Base-by-base conservation (phyloP, 371 early-diverging fungal genomes). In the Apophysomyces sp. region DNA sequence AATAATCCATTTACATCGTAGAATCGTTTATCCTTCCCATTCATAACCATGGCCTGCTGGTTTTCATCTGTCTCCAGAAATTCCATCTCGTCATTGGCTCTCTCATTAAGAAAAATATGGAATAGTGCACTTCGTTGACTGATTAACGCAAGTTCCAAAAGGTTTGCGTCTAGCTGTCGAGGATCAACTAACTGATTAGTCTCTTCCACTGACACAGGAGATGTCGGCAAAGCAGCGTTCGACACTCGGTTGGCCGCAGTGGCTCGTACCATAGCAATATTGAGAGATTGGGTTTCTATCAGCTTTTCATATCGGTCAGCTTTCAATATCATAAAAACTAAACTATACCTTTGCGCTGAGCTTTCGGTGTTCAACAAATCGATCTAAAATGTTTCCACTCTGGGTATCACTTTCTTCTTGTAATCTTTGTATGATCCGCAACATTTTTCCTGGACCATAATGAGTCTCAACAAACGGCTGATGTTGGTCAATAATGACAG, bases 341-440 rank as follows among this genome's bases (percentile, higher is more conserved):
- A 12, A 6, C 26, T 12, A 57, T 66, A 74, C 78, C 68, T 79
- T 79, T 6, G 76, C 63, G 44, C 76, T 78, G 6, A 77, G 41
- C 54, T 70, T 74, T 30, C 69, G 74, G 51, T 57, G 62, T 56
- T 61, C 74, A 32, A 83, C 68, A 62, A 95, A 94, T 8, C 86
- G 73, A 65, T 94, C 91, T 18, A 97, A 52, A 21, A 95, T 82
- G 61, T 84, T 81, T n/a, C 76, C 68, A 36, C 89, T 85, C 53
- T 94, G 94, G 32, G 77, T 77, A 63, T 94, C 94, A 9, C 89
- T 88, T 65, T 95, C 96, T 65, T 91, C 87, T 70, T 96, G 94
- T 39, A 97, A 69, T 9, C 90, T 74, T 68, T 93, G 91, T 52
- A 96, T 91, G 4, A 96, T 87, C 16, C 92, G 82, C 15, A 95